A percentile compares a stretch with the other conserved stretches of the same genome.
Conservation (phyloP, 352 stramenopile species). For the Phytopythium litorale region DNA sequence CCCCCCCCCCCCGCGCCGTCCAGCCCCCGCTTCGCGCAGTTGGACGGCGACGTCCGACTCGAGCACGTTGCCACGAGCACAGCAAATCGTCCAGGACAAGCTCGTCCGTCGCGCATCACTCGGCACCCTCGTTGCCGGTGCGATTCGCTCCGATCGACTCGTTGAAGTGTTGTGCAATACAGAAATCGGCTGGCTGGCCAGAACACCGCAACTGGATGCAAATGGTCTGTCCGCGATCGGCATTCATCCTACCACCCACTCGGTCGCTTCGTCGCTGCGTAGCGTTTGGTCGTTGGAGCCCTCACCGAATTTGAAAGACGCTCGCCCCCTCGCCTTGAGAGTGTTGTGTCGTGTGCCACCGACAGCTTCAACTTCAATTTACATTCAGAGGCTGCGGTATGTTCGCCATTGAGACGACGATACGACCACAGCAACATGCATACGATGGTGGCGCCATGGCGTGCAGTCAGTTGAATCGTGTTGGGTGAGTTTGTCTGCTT, state of each 20-base stretch:
- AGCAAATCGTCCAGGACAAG: background rate
- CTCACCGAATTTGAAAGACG: background rate
- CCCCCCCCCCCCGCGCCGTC: too few species aligned
- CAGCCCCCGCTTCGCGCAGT: background rate
- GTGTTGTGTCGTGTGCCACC: background rate
- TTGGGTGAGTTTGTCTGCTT: background rate
- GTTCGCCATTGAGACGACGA: background rate
- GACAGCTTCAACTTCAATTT: background rate
- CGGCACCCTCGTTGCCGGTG: background rate
- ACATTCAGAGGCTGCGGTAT: background rate
- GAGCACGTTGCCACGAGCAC: background rate
- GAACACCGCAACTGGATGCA: background rate
- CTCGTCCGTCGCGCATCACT: background rate
- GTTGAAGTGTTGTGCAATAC: background rate
- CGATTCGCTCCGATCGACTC: background rate
- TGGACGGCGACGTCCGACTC: background rate
- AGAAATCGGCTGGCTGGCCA: background rate
- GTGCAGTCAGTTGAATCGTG: background rate
- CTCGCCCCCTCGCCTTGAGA: background rate
- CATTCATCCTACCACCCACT: too few species aligned
- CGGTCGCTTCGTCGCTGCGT: background rate
- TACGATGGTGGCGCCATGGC: background rate
- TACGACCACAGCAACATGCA: background rate
- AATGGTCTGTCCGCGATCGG: background rate
- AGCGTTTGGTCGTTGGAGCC: background rate